Evolutionary conservation across 768 basidiomycete genomes (phyloP), one percentile per base, ranked within the genome.

Genomic region (Boletus speciosus): DNA sequence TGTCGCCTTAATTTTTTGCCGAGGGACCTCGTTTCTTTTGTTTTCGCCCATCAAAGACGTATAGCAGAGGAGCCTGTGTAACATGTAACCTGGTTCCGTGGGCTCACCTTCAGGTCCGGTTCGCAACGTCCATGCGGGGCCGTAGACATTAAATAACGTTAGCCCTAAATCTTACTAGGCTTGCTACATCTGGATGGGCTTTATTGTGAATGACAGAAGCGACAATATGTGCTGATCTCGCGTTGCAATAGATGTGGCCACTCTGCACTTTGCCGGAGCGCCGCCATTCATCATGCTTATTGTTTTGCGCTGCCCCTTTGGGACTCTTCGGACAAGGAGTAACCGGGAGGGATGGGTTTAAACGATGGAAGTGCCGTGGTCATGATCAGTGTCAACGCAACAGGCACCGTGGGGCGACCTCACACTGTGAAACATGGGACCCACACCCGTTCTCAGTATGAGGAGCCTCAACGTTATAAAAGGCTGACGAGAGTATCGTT

Each of bases 181-280:
- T 59, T 67, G 23, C 66, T 46, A 2, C 3, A 61, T 67, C 54
- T 52, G 59, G 66, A 43, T 7, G 32, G 5, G 25, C 31, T 27
- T 56, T 59, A 67, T 67, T 67, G 66, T 66, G 12, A 48, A 36
- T 2, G 41, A 21, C 15, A 14, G 36, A 55, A 54, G 46, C 21
- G 21, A 51, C 4, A n/a, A 32, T 32, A n/a, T 7, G 19, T 37
- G 3, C 19, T 44, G 10, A 35, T 52, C 56, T 45, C 66, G 57
- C 61, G 44, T 36, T 11, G 36, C 6, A 42, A 43, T 49, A 32
- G 34, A 43, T 41, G 43, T n/a, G 5, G 38, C 6, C 14, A 25
- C 12, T 7, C 2, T 29, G 21, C 12, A 31, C 9, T 31, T 14
- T 34, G 31, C 34, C 21, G 19, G 27, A 27, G 27, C 31, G 31